Evolutionary conservation across 306 rosid genomes (phyloP), one percentile per base, ranked within the genome.

Genomic region (Vigna reflexopilosa): DNA sequence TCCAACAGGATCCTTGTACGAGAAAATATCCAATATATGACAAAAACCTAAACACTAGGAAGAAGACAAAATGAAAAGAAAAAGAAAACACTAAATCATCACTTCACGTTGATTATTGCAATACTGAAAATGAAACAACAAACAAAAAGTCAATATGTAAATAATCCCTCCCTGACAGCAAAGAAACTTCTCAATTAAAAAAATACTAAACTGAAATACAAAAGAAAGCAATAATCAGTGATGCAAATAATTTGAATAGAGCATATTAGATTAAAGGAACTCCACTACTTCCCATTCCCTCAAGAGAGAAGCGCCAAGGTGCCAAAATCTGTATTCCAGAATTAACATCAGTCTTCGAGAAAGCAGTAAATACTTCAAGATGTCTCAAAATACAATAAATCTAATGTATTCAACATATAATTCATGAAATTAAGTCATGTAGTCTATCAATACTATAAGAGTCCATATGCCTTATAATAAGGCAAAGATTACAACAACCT

Each of bases 321-420:
- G 86, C 85, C 72, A 62, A 78, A 78, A 89, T 89, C 91, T 87
- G 91, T 91, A 82, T 85, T 87, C 80, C 82, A 87, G 56, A 84
- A 85, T 81, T 80, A 72, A 81, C 79, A 85, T 85, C 85, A 90
- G 86, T 73, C 79, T 85, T 75, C 58, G 15, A 63, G 81, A 51
- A 61, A 83, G 52, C 73, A 55, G 57, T 36, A 56, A 73, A 24
- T 71, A 59, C 67, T 7, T 56, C 67, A 69, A n/a, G 77, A 77
- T 59, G 42, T 67, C 72, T 84, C 79, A 56, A 71, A 73, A 6
- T 62, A 81, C 70, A 79, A 76, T 28, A 78, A 50, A 54, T 56
- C 64, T 55, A 68, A 72, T 54, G 71, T 59, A 70, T 67, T 80
- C 76, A 76, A 75, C 80, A 76, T 70, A 77, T 57, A 81, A 76